phyloP scores from a whole-genome alignment of 1,284 basidiomycete genomes.

The Malassezia equina region DNA sequence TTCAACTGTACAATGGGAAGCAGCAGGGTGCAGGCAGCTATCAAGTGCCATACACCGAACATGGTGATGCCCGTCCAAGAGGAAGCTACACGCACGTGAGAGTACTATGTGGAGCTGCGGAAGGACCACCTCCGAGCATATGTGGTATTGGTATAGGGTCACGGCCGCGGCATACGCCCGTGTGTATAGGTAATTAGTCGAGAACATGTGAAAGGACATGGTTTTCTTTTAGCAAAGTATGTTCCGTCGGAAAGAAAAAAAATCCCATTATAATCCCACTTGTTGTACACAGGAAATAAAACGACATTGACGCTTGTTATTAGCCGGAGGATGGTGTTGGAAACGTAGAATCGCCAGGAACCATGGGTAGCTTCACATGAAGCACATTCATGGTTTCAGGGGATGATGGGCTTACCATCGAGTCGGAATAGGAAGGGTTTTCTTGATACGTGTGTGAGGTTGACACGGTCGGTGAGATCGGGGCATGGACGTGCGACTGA shows the following conservation, averaged over 20 bases:
- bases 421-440: background rate
- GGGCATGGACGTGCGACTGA: background rate
- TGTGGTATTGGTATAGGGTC: background rate
- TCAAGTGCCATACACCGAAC: conserved; percentile 1
- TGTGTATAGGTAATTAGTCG: no score
- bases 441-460: background rate
- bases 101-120: background rate
- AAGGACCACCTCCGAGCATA: background rate
- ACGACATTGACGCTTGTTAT: background rate
- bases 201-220: no score
- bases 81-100: background rate
- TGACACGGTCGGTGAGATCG: background rate
- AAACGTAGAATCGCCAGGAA: background rate
- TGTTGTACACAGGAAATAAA: background rate
- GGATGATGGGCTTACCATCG: background rate
- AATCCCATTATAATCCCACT: no score
- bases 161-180: background rate
- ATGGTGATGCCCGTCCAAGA: background rate
- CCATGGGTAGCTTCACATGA: background rate
- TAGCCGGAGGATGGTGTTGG: background rate
- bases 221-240: no score
- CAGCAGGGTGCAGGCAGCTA: background rate
- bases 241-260: no score
- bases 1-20: background rate
- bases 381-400: background rate